Evolutionary conservation across 1,284 basidiomycete genomes (phyloP), one percentile per base, ranked within the genome.

Genomic region (Stygiomarasmius scandens): DNA sequence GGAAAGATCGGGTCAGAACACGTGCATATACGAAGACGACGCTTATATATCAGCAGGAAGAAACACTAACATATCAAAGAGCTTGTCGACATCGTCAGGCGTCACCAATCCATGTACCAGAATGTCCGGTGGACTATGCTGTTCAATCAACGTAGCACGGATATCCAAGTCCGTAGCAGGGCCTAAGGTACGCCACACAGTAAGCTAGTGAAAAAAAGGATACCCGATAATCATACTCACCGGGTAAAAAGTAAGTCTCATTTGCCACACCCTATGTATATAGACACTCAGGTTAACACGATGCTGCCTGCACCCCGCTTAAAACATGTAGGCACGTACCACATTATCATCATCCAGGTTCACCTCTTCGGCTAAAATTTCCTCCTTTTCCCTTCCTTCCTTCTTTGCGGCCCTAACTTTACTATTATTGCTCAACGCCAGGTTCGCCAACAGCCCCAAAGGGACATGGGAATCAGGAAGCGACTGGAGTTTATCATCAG

Each of bases 121-220:
- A 57, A 95, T 92, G 67, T 94, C 91, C 0, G 92, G 92, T 0
- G 89, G 89, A 65, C 83, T 87, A 63, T 92, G 87, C 58, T 84
- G 84, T 65, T 93, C 91, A 54, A 93, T 92, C 65, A 94, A 74
- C 51, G 81, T 80, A 54, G 87, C 87, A 16, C 92, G 82, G 53
- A 87, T 82, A 27, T 74, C 78, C 44, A 90, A 78, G 67, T 91
- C 80, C 58, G 83, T 85, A 2, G 86, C 85, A 41, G 89, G 88
- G n/a, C 87, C 86, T 85, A 62, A 19, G 27, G 54, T 41, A 56
- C 22, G 2, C 58, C 45, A 60, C 49, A 45, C 49, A 41, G 52
- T 10, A 24, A 45, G 55, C 34, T 49, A 47, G 41, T 45, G 38
- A 52, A 48, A 27, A 54, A 43, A 22, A 52, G 19, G 44, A 41